Base-by-base conservation (phyloP, 2,329 filamentous ascomycete species). In the Aplosporella prunicola region DNA sequence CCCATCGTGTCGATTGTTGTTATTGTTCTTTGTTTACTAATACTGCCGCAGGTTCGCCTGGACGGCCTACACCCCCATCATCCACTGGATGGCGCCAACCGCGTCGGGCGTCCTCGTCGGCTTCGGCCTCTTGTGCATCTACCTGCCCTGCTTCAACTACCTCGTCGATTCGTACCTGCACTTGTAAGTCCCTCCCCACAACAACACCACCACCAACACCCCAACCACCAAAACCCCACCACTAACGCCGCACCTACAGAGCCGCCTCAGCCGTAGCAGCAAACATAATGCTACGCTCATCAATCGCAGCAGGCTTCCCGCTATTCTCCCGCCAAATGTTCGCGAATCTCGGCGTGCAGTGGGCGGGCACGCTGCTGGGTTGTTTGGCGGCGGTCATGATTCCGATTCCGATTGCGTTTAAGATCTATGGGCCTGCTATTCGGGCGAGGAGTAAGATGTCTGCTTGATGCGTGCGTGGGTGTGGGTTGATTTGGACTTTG, bases 1-100 rank as follows among this genome's bases (percentile, higher is more conserved):
- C n/a, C n/a, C n/a, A n/a, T n/a, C n/a, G n/a, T n/a, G n/a, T n/a
- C n/a, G n/a, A n/a, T n/a, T n/a, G n/a, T n/a, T n/a, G n/a, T n/a
- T n/a, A n/a, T n/a, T n/a, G n/a, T n/a, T n/a, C n/a, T n/a, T n/a
- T n/a, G n/a, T n/a, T n/a, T n/a, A n/a, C n/a, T n/a, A n/a, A n/a
- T n/a, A n/a, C n/a, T n/a, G n/a, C n/a, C n/a, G n/a, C n/a, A n/a
- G 36, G 36, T 41, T 41, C 29, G 39, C 39, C 14, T 41, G 39
- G 39, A 41, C 39, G 11, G 17, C 20, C 11, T 24, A 80, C 43
- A 74, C 86, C 0, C 87, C 87, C 4, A 84, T 93, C 4, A 84
- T 93, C 20, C 87, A 85, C 55, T 93, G 83, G 80, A 77, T 86
- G n/a, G 68, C 76, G 14, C 81, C 84, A 1, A 80, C 93, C 32